These are phyloP conservation scores for Papiliotrema nemorosa DNA, from an alignment of 1,284 basidiomycete genomes.

Conservation along the genomic window DNA sequence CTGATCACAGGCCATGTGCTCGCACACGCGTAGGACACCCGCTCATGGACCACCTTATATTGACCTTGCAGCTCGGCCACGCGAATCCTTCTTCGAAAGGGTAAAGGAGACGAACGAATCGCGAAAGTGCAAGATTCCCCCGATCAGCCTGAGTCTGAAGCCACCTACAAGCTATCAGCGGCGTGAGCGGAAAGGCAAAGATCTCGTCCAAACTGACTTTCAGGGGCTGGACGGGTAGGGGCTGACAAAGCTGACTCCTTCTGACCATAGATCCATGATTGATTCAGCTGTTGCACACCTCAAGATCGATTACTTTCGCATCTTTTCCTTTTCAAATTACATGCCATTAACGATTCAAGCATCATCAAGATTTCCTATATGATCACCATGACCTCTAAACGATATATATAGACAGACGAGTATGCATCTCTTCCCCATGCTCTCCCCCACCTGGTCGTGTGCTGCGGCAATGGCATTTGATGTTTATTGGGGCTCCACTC, in stretches of 20 bases:
- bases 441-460: no score
- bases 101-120: conserved; percentile 87
- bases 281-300: neutral
- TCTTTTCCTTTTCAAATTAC: neutral
- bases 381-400: no score
- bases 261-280: neutral
- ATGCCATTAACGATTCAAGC: no score
- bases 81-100: conserved; percentile 54
- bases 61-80: conserved; percentile 31
- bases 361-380: no score
- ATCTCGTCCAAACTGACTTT: conserved; percentile 1
- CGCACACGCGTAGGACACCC: conserved; percentile 43
- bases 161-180: conserved; percentile 70
- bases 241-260: neutral
- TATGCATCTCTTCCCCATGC: no score
- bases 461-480: no score
- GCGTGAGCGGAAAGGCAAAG: conserved; percentile 29
- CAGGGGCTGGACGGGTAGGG: conserved; percentile 33
- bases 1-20: conserved; percentile 41
- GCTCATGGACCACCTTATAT: neutral
- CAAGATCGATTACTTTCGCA: neutral
- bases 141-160: conserved; percentile 85
- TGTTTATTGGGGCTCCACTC: no score
- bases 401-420: no score
- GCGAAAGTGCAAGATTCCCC: conserved; percentile 94